Evolutionary conservation across 108 stramenopile genomes (phyloP), one percentile per base, ranked within the genome.

Genomic region (Cyclotella choctawhatcheeana): DNA sequence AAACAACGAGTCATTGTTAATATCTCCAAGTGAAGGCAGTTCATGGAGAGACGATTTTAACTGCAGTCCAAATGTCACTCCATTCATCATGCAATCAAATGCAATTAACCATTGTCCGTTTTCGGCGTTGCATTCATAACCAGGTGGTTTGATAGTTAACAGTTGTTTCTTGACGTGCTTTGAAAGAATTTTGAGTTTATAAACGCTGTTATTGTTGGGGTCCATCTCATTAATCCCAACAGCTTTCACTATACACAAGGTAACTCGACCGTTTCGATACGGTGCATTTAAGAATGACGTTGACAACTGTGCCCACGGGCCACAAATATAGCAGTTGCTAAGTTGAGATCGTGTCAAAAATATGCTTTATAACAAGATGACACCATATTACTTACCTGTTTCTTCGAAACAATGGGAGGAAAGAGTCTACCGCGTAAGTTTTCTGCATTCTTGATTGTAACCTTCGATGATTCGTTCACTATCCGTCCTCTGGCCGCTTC

Each of bases 51-150:
- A 16, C 27, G 52, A 56, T 18, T 59, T 81, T 32, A 81, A 45
- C 14, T 62, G 16, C 26, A 81, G 44, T 25, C 79, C 79, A 71
- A 81, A 81, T 13, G 13, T 20, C n/a, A 81, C 69, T 5, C 73
- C 79, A 21, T 59, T 18, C 16, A 44, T 61, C 44, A 69, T 61
- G 29, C 31, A 54, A 31, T 37, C 55, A 58, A 81, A 81, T 6
- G 79, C 79, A 59, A 81, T 50, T 74, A 81, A 71, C 74, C 74
- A 75, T 48, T 53, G 63, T 3, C 74, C 66, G 31, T 60, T 34
- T 54, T 81, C 74, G 22, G 70, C 74, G 18, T 71, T 68, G 34
- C 79, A 76, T 44, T 81, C 74, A 56, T 81, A 81, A 0, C 79
- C 79, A 17, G 74, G 74, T 29, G 74, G 71, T 32, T 64, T 64